These are phyloP conservation scores for Colletotrichum sp. DNA, from an alignment of 2,329 filamentous ascomycete genomes.

Conservation along the genomic window DNA sequence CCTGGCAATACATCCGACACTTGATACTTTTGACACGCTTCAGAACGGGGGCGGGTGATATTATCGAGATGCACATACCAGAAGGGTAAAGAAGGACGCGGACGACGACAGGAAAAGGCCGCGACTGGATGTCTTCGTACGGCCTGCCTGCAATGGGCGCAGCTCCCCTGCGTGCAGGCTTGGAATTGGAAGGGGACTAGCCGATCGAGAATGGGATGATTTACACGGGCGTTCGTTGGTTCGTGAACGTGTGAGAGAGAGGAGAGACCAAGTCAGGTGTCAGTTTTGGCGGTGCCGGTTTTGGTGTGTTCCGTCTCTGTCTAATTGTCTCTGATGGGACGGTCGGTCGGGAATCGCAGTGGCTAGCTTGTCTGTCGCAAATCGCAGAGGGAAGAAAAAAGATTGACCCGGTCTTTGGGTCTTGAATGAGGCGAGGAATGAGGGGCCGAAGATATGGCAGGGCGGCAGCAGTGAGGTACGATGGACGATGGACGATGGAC, in stretches of 20 bases:
- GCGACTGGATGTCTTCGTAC: not conserved
- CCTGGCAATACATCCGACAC: not conserved
- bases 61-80: conserved; percentile 21
- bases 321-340: not conserved
- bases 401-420: not conserved
- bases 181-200: conserved; percentile 6
- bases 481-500: not conserved
- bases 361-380: not conserved
- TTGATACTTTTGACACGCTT: not conserved
- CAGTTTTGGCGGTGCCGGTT: not conserved
- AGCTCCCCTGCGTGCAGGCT: not conserved
- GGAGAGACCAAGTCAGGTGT: not conserved
- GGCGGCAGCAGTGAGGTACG: not conserved
- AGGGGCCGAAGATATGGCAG: not conserved
- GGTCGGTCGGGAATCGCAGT: not conserved
- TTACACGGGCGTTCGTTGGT: conserved; percentile 10
- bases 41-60: not conserved
- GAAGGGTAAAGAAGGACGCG: not conserved
- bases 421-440: not conserved
- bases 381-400: not conserved
- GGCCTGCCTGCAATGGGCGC: not conserved
- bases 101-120: not conserved
- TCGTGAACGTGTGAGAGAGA: not conserved
- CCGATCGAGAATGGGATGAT: conserved; percentile 10
- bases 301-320: not conserved